Base-by-base conservation (phyloP, 257 asterid species). In the Salvia hispanica region DNA sequence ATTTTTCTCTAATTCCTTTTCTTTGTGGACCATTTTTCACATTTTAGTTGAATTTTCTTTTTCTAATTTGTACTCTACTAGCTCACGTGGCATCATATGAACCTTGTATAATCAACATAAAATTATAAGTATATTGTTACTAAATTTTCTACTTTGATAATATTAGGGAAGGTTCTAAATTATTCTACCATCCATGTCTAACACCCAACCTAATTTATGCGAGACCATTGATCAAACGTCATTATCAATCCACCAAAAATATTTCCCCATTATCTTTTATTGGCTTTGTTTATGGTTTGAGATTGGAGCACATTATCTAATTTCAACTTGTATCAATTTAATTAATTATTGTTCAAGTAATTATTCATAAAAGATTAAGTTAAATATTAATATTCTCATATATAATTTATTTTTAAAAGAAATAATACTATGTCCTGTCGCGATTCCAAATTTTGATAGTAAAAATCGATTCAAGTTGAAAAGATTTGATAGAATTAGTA, bases 51-150 rank as follows among this genome's bases (percentile, higher is more conserved):
- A 12, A 25, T 25, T 25, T 25, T 42, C 21, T 55, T 51, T 33
- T 74, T 12, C 11, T 6, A 61, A 60, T 42, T 52, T 47, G 55
- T 52, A 43, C 74, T 25, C 65, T 33, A 52, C 60, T 64, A 67
- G 58, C 37, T 53, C 80, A 73, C 79, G 43, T 73, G 75, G 73
- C 51, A 56, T 33, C 37, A 9, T 73, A 25, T 13, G 54, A 46
- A 18, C 59, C 15, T 47, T 34, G 8, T 36, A 21, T 9, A 65
- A 64, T 5, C 5, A 64, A 21, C 25, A 18, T 36, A 47, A 37
- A 11, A 8, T 55, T 15, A 51, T 21, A 25, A 28, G 21, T 18
- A 18, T 18, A 60, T 53, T 62, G 21, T 39, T 9, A 10, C 10
- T 11, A 9, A 25, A 11, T 4, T 62, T 18, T 54, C 34, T 28